phyloP scores from a whole-genome alignment of 192 early-diverging fungal genomes.

The Linnemannia elongata region DNA sequence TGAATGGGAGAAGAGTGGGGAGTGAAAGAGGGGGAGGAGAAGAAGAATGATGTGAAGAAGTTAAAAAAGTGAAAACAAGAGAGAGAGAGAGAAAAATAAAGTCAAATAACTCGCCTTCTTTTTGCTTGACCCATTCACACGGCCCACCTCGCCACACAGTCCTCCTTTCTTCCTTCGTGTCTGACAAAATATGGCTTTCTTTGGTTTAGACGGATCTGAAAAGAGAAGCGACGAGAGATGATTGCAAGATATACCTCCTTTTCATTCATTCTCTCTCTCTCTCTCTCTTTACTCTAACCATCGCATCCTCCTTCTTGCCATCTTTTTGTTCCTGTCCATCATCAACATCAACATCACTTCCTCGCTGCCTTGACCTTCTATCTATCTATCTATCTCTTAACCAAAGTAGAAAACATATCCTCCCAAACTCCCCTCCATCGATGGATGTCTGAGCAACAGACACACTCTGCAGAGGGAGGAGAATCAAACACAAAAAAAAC shows the following conservation, averaged over 20 bases:
- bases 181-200: not conserved
- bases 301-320: not conserved
- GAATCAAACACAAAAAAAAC: not conserved
- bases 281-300: not conserved
- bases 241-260: not conserved
- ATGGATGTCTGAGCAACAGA: not conserved
- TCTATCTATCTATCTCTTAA: too few relatives aligned
- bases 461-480: not conserved
- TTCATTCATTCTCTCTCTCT: not conserved
- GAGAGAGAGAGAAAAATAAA: not conserved
- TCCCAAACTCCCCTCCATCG: not conserved
- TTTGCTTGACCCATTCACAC: not conserved
- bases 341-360: not conserved
- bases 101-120: not conserved
- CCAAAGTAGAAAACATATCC: not conserved
- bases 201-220: not conserved
- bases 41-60: not conserved
- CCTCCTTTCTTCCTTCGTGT: not conserved
- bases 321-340: not conserved
- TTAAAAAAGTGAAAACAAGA: not conserved
- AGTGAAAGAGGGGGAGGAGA: not conserved
- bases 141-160: not conserved
- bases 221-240: not conserved
- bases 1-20: not conserved
- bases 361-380: too few relatives aligned